Evolutionary conservation across 371 early-diverging fungal species (phyloP).

Genomic region (Apophysomyces elegans): DNA sequence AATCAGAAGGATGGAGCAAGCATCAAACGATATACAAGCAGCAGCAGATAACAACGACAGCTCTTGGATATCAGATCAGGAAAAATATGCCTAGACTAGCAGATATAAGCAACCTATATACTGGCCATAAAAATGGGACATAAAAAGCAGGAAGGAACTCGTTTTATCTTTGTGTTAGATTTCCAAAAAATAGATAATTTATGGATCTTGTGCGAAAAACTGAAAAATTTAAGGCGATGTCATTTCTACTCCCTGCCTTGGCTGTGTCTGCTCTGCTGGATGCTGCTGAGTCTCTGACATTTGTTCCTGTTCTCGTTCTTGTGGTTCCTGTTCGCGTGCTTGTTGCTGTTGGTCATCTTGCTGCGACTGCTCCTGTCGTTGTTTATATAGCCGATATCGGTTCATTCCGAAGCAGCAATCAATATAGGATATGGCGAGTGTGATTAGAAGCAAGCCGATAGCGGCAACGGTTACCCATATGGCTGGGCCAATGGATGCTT

Average conservation of each 20-base stretch:
- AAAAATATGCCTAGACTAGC: too few species aligned
- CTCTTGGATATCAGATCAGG: too few species aligned
- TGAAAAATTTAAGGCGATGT: neutral
- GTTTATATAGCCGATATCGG: neutral
- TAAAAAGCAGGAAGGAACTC: too few species aligned
- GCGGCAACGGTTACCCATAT: slow-evolving; percentile 23
- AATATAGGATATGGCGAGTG: neutral
- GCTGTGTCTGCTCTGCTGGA: neutral
- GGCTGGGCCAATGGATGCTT: slow-evolving; percentile 13
- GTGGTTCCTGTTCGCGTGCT: neutral
- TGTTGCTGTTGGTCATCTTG: neutral
- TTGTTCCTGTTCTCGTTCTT: neutral
- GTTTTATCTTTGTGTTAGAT: too few species aligned
- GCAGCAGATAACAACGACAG: too few species aligned
- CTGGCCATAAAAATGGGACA: too few species aligned
- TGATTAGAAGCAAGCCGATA: slow-evolving; percentile 3
- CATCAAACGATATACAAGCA: too few species aligned
- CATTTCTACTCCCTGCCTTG: neutral
- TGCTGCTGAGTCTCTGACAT: neutral
- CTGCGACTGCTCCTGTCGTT: neutral
- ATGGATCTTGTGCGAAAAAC: too few species aligned
- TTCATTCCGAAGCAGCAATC: neutral
- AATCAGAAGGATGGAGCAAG: too few species aligned
- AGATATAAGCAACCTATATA: too few species aligned
- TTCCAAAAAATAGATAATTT: too few species aligned